Conservation (phyloP, 2,329 filamentous ascomycete species). For the Curvularia spicifera region DNA sequence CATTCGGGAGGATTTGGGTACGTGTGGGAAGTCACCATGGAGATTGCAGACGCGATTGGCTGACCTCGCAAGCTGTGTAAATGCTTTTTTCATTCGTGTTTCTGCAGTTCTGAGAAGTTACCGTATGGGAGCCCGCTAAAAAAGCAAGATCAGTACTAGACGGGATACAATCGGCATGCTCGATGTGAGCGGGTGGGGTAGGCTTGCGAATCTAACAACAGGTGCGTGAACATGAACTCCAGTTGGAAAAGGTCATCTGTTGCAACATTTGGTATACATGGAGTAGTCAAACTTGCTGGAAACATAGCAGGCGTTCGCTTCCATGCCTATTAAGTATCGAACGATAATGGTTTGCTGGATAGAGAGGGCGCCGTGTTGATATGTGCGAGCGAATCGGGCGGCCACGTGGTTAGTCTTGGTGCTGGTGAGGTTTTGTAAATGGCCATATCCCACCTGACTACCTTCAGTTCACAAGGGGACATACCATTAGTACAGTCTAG, state of each 20-base stretch:
- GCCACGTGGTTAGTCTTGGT: conserved; percentile 54
- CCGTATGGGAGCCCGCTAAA: conserved; percentile 29
- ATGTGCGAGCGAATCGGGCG: conserved; percentile 55
- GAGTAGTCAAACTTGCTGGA: conserved; percentile 58
- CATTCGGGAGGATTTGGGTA: conserved; percentile 60
- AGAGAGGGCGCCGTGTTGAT: conserved; percentile 48
- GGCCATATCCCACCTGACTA: neutral
- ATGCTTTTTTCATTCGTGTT: conserved; percentile 28
- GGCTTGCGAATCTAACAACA: conserved; percentile 58
- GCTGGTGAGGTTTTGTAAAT: neutral
- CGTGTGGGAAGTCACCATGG: conserved; percentile 57
- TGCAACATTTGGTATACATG: conserved; percentile 51
- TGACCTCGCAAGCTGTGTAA: conserved; percentile 23
- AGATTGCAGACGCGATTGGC: conserved; percentile 32
- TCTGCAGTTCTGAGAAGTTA: conserved; percentile 32
- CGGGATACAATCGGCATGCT: conserved; percentile 55
- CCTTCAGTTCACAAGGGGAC: neutral
- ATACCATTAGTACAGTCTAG: neutral
- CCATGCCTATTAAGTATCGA: conserved; percentile 50
- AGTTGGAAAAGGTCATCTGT: conserved; percentile 56
- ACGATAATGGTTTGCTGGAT: conserved; percentile 48
- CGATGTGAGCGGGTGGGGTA: conserved; percentile 16
- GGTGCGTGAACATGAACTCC: neutral
- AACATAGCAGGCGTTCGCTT: conserved; percentile 59
- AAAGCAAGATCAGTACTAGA: conserved; percentile 46